Percentiles rank a stretch among this genome's conserved stretches.
phyloP scores from a whole-genome alignment of 805 yeast species.

The Metschnikowia matae region DNA sequence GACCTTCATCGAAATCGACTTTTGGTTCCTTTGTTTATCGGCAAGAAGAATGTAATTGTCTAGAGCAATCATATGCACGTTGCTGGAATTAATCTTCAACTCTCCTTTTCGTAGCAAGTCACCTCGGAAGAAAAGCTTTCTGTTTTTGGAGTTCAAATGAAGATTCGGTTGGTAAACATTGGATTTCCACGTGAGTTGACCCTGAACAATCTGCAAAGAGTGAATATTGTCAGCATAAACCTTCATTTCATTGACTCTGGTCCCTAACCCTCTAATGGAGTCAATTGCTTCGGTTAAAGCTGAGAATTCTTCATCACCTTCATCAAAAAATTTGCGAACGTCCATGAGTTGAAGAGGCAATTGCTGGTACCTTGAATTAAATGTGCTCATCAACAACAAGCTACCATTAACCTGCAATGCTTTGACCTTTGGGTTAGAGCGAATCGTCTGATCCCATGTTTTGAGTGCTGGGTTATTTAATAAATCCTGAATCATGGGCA shows the following conservation, averaged over 20 bases:
- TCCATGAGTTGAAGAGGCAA: constrained; percentile 62
- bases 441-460: constrained; percentile 53
- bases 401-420: constrained; percentile 40
- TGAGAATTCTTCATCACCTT: constrained; percentile 47
- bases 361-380: constrained; percentile 43
- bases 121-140: constrained; percentile 58
- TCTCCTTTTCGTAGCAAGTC: constrained; percentile 60
- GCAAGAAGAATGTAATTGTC: constrained; percentile 71
- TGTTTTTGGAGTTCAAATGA: constrained; percentile 39
- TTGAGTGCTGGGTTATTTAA: constrained; percentile 50
- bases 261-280: constrained; percentile 51
- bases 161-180: constrained; percentile 40
- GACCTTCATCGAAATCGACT: constrained; percentile 33
- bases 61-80: constrained; percentile 52
- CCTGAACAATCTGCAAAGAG: constrained; percentile 49
- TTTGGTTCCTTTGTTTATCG: constrained; percentile 45
- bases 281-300: constrained; percentile 50
- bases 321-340: constrained; percentile 43
- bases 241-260: constrained; percentile 58
- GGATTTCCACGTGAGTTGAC: constrained; percentile 51
- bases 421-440: constrained; percentile 49
- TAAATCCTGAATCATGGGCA: constrained; percentile 58
- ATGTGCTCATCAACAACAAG: constrained; percentile 38
- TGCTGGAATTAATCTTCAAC: constrained; percentile 52
- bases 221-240: constrained; percentile 57